phyloP scores from a whole-genome alignment of 306 rosid species.

The Trifolium fragiferum region DNA sequence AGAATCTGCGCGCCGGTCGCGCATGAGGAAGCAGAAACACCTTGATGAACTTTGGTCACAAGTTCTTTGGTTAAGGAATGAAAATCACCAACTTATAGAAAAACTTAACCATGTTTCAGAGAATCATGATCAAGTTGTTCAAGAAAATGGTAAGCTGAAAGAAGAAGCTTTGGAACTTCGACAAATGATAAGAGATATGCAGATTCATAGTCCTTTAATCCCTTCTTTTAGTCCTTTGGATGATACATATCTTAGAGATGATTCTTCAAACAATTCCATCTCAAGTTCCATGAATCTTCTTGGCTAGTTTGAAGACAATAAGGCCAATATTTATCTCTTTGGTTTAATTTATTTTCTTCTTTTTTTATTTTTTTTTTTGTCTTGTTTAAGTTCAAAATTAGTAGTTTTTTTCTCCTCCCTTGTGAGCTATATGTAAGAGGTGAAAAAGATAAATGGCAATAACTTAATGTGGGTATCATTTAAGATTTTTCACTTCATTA shows the following conservation, averaged over 20 bases:
- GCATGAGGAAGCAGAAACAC: conserved; percentile 92
- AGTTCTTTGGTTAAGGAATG: conserved; percentile 84
- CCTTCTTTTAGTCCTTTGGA: conserved; percentile 55
- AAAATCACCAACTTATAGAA: conserved; percentile 77
- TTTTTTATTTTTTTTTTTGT: conserved; percentile 35
- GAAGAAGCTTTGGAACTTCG: conserved; percentile 78
- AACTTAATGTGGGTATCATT: conserved; percentile 45
- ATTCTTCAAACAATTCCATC: conserved; percentile 63
- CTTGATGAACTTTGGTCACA: conserved; percentile 97
- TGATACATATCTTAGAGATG: conserved; percentile 60
- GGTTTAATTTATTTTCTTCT: not conserved
- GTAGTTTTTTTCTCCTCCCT: conserved; percentile 41
- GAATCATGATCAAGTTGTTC: conserved; percentile 60
- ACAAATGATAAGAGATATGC: conserved; percentile 71
- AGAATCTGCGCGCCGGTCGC: conserved; percentile 91
- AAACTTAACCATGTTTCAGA: conserved; percentile 73
- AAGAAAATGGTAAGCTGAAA: conserved; percentile 77
- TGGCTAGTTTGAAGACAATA: conserved; percentile 42
- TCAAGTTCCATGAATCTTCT: conserved; percentile 59
- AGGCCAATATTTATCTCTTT: conserved; percentile 27
- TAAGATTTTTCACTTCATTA: conserved; percentile 37
- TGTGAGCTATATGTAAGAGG: conserved; percentile 48
- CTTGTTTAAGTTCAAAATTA: conserved; percentile 41
- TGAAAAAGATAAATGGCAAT: conserved; percentile 49
- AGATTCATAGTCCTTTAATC: conserved; percentile 59